Evolutionary conservation across 1,284 basidiomycete genomes (phyloP), one percentile per base, ranked within the genome.

Genomic region (Ustilago nuda): DNA sequence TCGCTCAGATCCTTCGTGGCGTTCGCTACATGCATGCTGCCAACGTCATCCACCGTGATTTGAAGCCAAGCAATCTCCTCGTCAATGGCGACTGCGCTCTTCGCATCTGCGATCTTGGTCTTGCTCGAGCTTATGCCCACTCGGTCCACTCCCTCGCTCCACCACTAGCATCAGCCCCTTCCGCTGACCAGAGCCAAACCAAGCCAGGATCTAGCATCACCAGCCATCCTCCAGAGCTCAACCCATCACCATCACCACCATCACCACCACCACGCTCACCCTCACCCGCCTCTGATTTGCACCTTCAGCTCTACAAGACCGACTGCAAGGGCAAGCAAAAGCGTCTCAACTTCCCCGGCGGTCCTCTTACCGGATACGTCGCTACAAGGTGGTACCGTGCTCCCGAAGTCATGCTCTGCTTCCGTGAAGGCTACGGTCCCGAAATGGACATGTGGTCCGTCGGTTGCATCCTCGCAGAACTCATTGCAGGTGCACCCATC

Each of bases 321-420:
- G 76, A 78, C 39, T 59, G 55, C 64, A 78, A 78, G 50, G 71
- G 67, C 64, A 78, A 78, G 62, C 71, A 74, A 32, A 66, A 69
- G 41, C 61, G 77, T 41, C 78, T 82, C 67, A 74, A 83, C 59
- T 85, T 69, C 35, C 83, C 82, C n/a, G 83, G 83, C 11, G 84
- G 79, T 17, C 84, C 83, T 15, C 69, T 85, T 15, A 85, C 84
- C 32, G 82, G 81, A 37, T 85, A 85, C 63, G 84, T 85, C 11
- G 76, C 84, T 19, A 85, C 84, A 6, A 61, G 84, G 48, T 85
- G 83, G 84, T 85, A 85, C 66, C 79, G 84, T 6, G 83, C 84
- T 0, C 84, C 84, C 35, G 84, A 85, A 54, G 79, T 84, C 61
- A 84, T 85, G 83, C 81, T 85, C n/a, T 81, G 82, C 61, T 84